Base-by-base conservation (phyloP, 108 stramenopile genomes). In the Fragilariopsis cylindrus region DNA sequence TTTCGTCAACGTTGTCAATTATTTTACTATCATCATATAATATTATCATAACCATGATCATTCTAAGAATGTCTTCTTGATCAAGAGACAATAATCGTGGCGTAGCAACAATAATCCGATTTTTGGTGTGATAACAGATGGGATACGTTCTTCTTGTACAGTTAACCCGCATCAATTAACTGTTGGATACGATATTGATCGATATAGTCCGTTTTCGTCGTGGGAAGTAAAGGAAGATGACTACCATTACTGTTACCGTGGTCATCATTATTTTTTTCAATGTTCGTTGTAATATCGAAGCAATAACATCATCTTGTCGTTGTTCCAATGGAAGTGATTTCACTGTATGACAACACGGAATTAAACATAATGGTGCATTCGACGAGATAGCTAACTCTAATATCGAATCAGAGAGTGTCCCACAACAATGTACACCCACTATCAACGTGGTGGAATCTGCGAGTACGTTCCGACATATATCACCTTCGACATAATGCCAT, bases 401-500 rank as follows among this genome's bases (percentile, higher is more conserved):
- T 48, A 90, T 57, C 52, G 76, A 54, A 71, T 90, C 89, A 5
- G 85, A 84, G 12, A 90, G 70, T 7, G 57, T 68, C 3, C 87
- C 89, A 75, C 89, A 90, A 2, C 79, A 82, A 72, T 90, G 89
- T 8, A 90, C 81, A 3, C 81, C 80, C 5, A 85, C 81, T 0
- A 90, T 30, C 18, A 90, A 62, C 43, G 83, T 86, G 4, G 87
- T 84, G 19, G 81, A 40, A 13, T 63, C 62, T 60, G 83, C 82
- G 7, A 83, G 78, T 5, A 71, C 57, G 9, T 86, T 53, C 43
- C 74, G 81, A 48, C 85, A 83, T n/a, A 87, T 50, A 49, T 76
- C 63, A 15, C 79, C 87, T 73, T 90, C 87, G 30, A 90, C 83
- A 62, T 76, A 90, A 69, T 87, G 76, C 75, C 83, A 87, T 72